Evolutionary conservation across 2,329 filamentous ascomycete genomes (phyloP).

Genomic region (Aspergillus unguis): DNA sequence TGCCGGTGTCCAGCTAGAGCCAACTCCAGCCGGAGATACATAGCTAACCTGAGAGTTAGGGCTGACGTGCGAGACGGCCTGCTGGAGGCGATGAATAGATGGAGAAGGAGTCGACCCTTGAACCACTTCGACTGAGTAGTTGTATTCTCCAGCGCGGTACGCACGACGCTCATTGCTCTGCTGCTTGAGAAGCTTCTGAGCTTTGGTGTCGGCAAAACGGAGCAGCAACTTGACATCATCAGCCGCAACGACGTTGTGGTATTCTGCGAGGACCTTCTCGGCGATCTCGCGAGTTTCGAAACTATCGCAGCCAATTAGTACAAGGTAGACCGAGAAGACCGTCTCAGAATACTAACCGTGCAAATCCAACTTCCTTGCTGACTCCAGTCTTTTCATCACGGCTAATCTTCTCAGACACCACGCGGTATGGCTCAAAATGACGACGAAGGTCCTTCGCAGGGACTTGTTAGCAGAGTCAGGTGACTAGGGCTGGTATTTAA

Average conservation of each 20-base stretch:
- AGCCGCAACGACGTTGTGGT: constrained; percentile 75
- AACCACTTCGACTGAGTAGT: constrained; percentile 52
- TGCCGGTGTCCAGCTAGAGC: constrained; percentile 46
- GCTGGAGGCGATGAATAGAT: constrained; percentile 40
- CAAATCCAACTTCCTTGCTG: constrained; percentile 95
- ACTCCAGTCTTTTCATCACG: constrained; percentile 81
- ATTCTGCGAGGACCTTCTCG: constrained; percentile 81
- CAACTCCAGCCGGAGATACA: constrained; percentile 42
- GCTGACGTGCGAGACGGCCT: constrained; percentile 39
- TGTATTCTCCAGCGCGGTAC: constrained; percentile 95
- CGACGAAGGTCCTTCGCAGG: constrained; percentile 67
- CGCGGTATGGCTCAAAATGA: constrained; percentile 53
- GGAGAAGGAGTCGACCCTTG: constrained; percentile 45
- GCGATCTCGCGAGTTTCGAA: constrained; percentile 88
- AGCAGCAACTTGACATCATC: constrained; percentile 86
- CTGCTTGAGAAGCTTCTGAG: constrained; percentile 94
- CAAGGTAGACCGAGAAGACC: constrained; percentile 6
- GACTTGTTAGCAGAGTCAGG: constrained; percentile 16
- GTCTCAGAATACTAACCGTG: constrained; percentile 59
- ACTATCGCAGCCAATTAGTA: constrained; percentile 46
- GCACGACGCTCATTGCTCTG: constrained; percentile 92
- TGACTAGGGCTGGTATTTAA: neutral
- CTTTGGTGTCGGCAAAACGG: constrained; percentile 92
- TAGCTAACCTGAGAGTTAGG: constrained; percentile 43
- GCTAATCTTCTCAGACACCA: constrained; percentile 91